Conservation (phyloP, 306 rosid genomes). For the Vigna hirtella region DNA sequence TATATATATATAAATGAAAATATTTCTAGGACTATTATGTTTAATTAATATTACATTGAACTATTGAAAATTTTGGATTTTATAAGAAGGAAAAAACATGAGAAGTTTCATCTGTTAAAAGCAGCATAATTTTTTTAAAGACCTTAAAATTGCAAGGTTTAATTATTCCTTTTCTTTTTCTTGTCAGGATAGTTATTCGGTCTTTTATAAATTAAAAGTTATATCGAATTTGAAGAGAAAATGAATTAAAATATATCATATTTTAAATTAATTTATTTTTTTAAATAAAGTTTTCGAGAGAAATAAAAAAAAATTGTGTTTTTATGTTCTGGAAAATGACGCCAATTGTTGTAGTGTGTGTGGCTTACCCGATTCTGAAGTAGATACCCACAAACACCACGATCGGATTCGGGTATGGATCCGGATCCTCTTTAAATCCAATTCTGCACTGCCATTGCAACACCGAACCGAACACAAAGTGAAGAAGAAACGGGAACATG, state of each 20-base stretch:
- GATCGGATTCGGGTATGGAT: not conserved
- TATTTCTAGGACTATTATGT: too few relatives aligned
- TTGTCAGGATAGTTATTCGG: too few relatives aligned
- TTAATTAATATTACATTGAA: too few relatives aligned
- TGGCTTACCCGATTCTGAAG: not conserved
- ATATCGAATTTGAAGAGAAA: too few relatives aligned
- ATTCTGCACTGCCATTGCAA: slow-evolving; percentile 17
- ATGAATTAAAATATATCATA: too few relatives aligned
- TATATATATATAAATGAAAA: too few relatives aligned
- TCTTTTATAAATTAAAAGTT: not conserved
- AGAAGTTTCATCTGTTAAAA: too few relatives aligned
- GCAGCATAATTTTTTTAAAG: too few relatives aligned
- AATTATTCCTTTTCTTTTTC: too few relatives aligned
- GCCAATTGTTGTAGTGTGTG: not conserved
- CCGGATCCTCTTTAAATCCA: not conserved
- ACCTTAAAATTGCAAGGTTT: too few relatives aligned
- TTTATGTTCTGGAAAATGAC: not conserved
- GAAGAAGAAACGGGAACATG: not conserved
- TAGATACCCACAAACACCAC: not conserved
- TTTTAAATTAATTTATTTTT: not conserved
- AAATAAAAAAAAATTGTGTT: not conserved
- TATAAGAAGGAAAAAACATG: too few relatives aligned
- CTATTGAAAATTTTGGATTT: too few relatives aligned
- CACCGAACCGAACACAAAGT: not conserved
- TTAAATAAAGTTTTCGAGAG: not conserved